These are phyloP conservation scores for Puccinia triticina DNA, from an alignment of 1,284 basidiomycete species.

Conservation along the genomic window DNA sequence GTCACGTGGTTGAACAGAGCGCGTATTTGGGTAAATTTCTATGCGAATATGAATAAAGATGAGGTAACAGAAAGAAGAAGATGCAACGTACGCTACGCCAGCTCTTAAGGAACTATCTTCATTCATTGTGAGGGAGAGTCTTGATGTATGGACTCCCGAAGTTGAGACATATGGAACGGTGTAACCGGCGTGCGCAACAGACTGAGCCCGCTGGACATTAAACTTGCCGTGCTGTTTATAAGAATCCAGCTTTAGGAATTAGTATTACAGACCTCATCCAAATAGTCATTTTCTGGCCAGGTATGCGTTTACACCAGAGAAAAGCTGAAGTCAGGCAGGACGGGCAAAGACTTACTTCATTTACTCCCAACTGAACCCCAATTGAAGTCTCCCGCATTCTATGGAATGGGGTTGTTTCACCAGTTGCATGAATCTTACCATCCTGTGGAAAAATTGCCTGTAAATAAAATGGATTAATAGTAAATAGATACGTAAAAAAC, in stretches of 20 bases:
- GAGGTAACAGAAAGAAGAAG: too few species aligned
- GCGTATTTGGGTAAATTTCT: background rate
- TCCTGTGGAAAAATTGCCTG: conserved; percentile 38
- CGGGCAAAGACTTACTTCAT: conserved; percentile 20
- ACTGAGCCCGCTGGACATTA: conserved; percentile 10
- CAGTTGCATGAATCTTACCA: conserved; percentile 31
- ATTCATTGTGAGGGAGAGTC: conserved; percentile 21
- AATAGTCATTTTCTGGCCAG: too few species aligned
- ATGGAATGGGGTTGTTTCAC: conserved; percentile 20
- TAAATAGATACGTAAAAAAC: too few species aligned
- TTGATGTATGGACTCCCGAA: conserved; percentile 39
- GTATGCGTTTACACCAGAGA: background rate
- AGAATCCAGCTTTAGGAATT: background rate
- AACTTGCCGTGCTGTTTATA: conserved; percentile 1
- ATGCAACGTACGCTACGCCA: conserved; percentile 27
- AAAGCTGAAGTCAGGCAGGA: too few species aligned
- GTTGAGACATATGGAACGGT: conserved; percentile 15
- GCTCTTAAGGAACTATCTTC: conserved; percentile 23
- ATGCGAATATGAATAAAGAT: background rate
- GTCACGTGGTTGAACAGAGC: too few species aligned
- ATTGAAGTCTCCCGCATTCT: conserved; percentile 16
- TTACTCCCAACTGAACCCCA: conserved; percentile 28
- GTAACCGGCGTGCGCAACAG: background rate
- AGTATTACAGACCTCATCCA: too few species aligned
- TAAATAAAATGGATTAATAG: too few species aligned